Conservation (phyloP, 371 early-diverging fungal species). For the Mortierella sp. region DNA sequence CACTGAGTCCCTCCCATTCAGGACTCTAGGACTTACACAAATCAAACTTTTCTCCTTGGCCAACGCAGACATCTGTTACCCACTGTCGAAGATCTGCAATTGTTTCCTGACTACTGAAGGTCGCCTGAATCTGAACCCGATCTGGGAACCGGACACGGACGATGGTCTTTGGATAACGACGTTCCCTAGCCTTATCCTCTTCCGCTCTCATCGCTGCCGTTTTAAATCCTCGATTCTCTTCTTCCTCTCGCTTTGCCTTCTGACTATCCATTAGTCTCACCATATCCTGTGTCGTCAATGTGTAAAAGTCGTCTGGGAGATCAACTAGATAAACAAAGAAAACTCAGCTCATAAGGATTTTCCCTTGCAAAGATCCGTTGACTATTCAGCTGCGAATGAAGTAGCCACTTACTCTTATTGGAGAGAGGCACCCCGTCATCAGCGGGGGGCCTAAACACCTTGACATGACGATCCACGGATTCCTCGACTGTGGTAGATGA, state of each 20-base stretch:
- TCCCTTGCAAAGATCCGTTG: too few relatives aligned
- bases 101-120: constrained; percentile 60
- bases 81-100: constrained; percentile 47
- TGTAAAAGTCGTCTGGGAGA: constrained; percentile 73
- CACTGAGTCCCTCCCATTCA: too few relatives aligned
- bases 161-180: constrained; percentile 72
- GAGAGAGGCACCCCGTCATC: constrained; percentile 37
- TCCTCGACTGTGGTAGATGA: constrained; percentile 11
- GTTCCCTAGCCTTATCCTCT: constrained; percentile 58
- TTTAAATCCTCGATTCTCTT: constrained; percentile 64
- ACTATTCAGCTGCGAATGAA: neutral
- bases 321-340: constrained; percentile 55
- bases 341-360: neutral
- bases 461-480: constrained; percentile 28
- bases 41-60: constrained; percentile 50
- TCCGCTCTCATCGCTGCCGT: constrained; percentile 66
- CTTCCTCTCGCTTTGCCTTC: constrained; percentile 39
- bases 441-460: constrained; percentile 41
- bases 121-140: constrained; percentile 61
- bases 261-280: constrained; percentile 55
- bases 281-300: constrained; percentile 64
- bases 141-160: constrained; percentile 71
- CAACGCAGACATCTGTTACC: constrained; percentile 36
- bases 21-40: constrained; percentile 22
- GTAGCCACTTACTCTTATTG: constrained; percentile 37